Evolutionary conservation across 495 filamentous ascomycete genomes (phyloP), one percentile per base, ranked within the genome.

Genomic region (Alectoria sarmentosa): DNA sequence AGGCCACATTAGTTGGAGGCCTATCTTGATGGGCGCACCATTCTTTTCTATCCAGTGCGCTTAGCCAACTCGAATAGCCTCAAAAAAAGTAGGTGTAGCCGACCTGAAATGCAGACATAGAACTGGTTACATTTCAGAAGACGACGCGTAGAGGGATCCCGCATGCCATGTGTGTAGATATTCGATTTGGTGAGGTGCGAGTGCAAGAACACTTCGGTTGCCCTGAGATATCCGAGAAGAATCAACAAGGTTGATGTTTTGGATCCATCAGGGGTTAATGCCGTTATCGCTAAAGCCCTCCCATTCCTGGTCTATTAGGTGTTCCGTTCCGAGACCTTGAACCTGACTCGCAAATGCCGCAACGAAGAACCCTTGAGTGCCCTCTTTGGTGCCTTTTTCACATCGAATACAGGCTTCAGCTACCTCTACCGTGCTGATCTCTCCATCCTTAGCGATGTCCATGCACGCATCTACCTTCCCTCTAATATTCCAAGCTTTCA

Each of bases 331-430:
- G 17, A 54, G 39, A 32, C 54, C 58, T 32, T 34, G 63, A 19
- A 38, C 65, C 66, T 86, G 81, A 66, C 86, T 77, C 17, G 87
- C 77, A 73, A 90, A 86, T 13, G 80, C 85, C 57, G 78, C 85
- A 61, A 90, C 85, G 67, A 90, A 90, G 72, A 90, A 90, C 2
- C 88, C 88, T 64, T 88, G 85, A 11, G 85, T 86, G 0, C 91
- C 92, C 55, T 90, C 84, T 28, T 85, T 87, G 69, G 90, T 91
- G 42, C 87, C 90, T 68, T 90, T 86, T 69, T 87, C 83, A 60
- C 90, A 91, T 60, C 94, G 76, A 32, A 98, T 84, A 72, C 91
- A 97, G 7, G 83, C 89, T 56, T 92, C 86, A 11, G 88, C 80
- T 17, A 86, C 75, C 30, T 82, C 77, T 58, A 80, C 73, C 4